Evolutionary conservation across 129 eudicot species (phyloP), one percentile per base, ranked within the genome.

Genomic region (Flaveria ramosissima): DNA sequence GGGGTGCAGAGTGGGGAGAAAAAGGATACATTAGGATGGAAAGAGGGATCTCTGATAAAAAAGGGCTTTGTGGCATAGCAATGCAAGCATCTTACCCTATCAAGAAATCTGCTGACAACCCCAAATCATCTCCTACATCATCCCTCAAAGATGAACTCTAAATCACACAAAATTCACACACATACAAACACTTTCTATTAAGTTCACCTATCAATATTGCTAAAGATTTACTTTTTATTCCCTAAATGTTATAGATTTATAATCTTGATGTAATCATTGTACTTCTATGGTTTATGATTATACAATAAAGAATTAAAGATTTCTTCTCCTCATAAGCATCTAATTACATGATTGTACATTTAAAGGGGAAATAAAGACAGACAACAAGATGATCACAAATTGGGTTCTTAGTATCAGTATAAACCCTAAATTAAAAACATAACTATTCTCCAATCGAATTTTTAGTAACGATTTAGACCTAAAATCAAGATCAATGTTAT

Each of bases 1-100:
- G 89, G 89, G 89, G 89, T n/a, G 16, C 82, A 0, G 84, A 82
- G 55, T 85, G 89, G 89, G 89, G 89, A 26, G 89, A 85, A 68
- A 90, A 87, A 63, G 98, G 98, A 30, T 93, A 86, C 80, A 85
- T 93, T 2, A 82, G 98, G 80, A 82, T 85, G 86, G 24, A 79
- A 63, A 47, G 85, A 43, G 86, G 80, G 24, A 69, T 76, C 27
- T 75, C 86, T 10, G 89, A 78, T 68, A 72, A 85, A 46, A 70
- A 45, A 56, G 89, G 89, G 6, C 64, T 78, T 5, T 85, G 89
- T 68, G 89, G 89, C 10, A 85, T 85, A 75, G 89, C 89, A 75
- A 85, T 79, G 89, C 73, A 75, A 20, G 86, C 89, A 3, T 85
- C 86, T 14, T 85, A 85, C 61, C 89, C 89, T 24, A 51, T 79